These are phyloP conservation scores for Ustilago nuda DNA, from an alignment of 1,284 basidiomycete species.

Conservation along the genomic window DNA sequence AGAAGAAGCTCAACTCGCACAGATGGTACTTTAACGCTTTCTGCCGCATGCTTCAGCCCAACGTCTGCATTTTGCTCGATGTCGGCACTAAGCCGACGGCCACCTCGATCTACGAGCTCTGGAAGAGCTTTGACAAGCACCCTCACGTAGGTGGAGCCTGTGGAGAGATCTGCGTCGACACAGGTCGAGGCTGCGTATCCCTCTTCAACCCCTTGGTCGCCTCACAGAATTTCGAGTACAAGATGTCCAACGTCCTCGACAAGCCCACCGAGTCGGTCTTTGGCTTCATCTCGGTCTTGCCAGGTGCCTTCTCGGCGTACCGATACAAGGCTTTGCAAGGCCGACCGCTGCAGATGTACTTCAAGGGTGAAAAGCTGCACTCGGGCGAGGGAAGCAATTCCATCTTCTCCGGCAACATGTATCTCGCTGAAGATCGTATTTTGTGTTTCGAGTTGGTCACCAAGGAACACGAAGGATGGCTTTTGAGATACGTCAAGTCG, in stretches of 20 bases:
- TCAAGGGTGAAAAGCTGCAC: conserved; percentile 83
- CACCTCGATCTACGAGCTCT: conserved; percentile 84
- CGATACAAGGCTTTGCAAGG: conserved; percentile 87
- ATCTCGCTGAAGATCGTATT: conserved; percentile 66
- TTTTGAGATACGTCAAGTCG: conserved; percentile 65
- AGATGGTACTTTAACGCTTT: conserved; percentile 70
- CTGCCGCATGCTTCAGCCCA: conserved; percentile 73
- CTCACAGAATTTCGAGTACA: conserved; percentile 68
- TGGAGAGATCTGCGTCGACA: conserved; percentile 91
- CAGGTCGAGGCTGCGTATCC: conserved; percentile 76
- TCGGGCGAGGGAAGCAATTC: conserved; percentile 53
- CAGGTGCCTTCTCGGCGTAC: conserved; percentile 88
- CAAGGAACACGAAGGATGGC: conserved; percentile 70
- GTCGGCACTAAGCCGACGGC: conserved; percentile 87
- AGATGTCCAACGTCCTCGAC: conserved; percentile 64
- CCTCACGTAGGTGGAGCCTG: conserved; percentile 94
- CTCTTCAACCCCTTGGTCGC: conserved; percentile 80
- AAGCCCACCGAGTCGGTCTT: conserved; percentile 78
- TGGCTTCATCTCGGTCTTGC: conserved; percentile 91
- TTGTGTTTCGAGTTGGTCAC: conserved; percentile 65
- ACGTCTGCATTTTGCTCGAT: conserved; percentile 92
- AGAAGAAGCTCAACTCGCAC: conserved; percentile 66
- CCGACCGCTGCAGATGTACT: conserved; percentile 87
- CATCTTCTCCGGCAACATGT: conserved; percentile 67
- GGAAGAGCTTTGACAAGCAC: conserved; percentile 97